phyloP scores from a whole-genome alignment of 2,329 filamentous ascomycete genomes.

The Fusarium ambrosium region DNA sequence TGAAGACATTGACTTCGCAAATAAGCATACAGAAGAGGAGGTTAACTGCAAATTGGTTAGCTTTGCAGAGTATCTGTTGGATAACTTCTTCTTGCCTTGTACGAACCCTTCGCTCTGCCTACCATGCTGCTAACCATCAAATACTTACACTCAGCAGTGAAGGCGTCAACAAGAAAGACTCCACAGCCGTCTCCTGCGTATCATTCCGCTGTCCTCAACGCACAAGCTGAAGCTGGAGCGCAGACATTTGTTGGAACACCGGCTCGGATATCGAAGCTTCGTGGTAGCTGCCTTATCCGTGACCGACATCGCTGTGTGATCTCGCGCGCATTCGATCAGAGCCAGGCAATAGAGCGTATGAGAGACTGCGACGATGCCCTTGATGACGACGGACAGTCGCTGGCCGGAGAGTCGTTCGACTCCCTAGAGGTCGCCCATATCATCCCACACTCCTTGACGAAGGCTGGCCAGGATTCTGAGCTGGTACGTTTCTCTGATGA shows the following conservation, averaged over 20 bases:
- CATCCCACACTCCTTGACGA: constrained; percentile 17
- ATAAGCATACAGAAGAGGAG: not conserved
- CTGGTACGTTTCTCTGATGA: constrained; percentile 4
- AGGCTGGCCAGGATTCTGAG: not conserved
- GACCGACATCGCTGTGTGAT: constrained; percentile 26
- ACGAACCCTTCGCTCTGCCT: not conserved
- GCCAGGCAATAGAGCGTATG: constrained; percentile 11
- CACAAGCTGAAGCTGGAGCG: constrained; percentile 5
- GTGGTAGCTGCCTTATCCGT: constrained; percentile 19
- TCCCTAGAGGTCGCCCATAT: constrained; percentile 24
- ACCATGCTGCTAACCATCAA: not conserved
- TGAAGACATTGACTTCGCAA: not conserved
- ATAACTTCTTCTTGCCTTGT: not conserved
- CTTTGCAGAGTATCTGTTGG: not conserved
- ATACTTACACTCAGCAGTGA: constrained; percentile 9
- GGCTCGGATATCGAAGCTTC: constrained; percentile 9
- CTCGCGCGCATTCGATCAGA: constrained; percentile 18
- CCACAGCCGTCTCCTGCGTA: constrained; percentile 19
- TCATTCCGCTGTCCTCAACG: constrained; percentile 18
- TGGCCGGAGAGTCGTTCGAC: constrained; percentile 2
- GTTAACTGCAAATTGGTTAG: not conserved
- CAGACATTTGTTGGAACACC: constrained; percentile 20
- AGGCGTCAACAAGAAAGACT: constrained; percentile 23
- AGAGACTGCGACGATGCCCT: not conserved
- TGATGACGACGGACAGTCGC: not conserved